A percentile compares a stretch with the other conserved stretches of the same genome.
These are phyloP conservation scores for Candida anglica DNA, from an alignment of 805 yeast genomes.

Conservation along the genomic window DNA sequence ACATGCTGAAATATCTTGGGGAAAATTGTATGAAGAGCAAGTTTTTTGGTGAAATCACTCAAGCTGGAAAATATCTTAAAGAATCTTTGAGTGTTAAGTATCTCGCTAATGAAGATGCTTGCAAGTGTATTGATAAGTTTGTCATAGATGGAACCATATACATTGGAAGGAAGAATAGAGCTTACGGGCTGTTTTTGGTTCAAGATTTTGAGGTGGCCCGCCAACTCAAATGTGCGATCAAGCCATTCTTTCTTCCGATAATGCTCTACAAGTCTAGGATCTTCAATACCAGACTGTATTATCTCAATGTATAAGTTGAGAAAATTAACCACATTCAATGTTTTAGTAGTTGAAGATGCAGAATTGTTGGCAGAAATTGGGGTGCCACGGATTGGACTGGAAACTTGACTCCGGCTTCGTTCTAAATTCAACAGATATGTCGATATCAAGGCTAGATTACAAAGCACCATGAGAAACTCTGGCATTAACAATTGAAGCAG, in stretches of 20 bases:
- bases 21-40: slow-evolving; percentile 30
- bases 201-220: slow-evolving; percentile 27
- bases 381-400: slow-evolving; percentile 12
- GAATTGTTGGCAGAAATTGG: too few species aligned
- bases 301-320: slow-evolving; percentile 29
- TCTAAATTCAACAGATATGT: slow-evolving; percentile 14
- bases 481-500: slow-evolving; percentile 33
- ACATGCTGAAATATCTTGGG: slow-evolving; percentile 34
- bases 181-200: too few species aligned
- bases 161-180: too few species aligned
- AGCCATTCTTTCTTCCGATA: slow-evolving; percentile 35
- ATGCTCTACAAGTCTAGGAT: too few species aligned
- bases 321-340: slow-evolving; percentile 29
- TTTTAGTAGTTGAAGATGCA: too few species aligned
- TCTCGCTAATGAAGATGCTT: slow-evolving; percentile 23
- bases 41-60: slow-evolving; percentile 31
- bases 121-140: slow-evolving; percentile 30
- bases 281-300: slow-evolving; percentile 27
- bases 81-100: slow-evolving; percentile 15
- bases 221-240: slow-evolving; percentile 35
- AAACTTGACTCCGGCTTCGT: slow-evolving; percentile 10
- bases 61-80: slow-evolving; percentile 19
- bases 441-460: slow-evolving; percentile 28
- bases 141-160: slow-evolving; percentile 19
- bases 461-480: slow-evolving; percentile 40